Evolutionary conservation across 2,329 filamentous ascomycete species (phyloP).

Genomic region (Calonectria hawksworthii): DNA sequence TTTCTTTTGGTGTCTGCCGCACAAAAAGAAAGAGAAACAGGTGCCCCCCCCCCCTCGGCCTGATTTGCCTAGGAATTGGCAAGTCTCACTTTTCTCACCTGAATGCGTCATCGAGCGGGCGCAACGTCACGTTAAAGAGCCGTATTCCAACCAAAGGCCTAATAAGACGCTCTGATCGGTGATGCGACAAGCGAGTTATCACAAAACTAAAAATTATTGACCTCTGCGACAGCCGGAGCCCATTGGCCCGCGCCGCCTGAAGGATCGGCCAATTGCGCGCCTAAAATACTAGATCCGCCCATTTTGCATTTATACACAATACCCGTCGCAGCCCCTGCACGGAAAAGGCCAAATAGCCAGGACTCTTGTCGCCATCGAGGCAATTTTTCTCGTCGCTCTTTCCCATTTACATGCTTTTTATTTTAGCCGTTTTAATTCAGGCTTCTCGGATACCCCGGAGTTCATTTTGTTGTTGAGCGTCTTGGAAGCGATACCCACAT

Average conservation of each 20-base stretch:
- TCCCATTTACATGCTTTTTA: background rate
- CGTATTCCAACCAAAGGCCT: constrained; percentile 7
- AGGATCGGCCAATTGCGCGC: constrained; percentile 4
- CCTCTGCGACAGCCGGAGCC: background rate
- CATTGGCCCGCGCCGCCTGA: constrained; percentile 7
- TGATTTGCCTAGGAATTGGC: constrained; percentile 26
- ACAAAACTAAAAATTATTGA: constrained; percentile 15
- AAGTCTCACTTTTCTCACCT: constrained; percentile 28
- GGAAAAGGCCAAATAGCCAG: background rate
- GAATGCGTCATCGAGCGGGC: constrained; percentile 30
- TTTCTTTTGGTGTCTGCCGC: background rate
- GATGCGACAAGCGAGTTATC: constrained; percentile 15
- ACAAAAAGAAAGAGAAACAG: constrained; percentile 18
- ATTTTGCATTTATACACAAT: constrained; percentile 19
- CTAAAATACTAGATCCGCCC: constrained; percentile 2
- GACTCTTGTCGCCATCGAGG: background rate
- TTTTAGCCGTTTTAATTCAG: constrained; percentile 2
- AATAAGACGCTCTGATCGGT: constrained; percentile 10
- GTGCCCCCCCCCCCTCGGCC: constrained; percentile 17
- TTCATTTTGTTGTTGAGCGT: background rate
- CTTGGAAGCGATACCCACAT: background rate
- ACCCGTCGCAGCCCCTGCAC: background rate
- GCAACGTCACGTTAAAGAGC: constrained; percentile 14
- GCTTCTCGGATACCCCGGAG: constrained; percentile 19
- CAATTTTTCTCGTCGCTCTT: constrained; percentile 5